A percentile compares a stretch with the other conserved stretches of the same genome.
phyloP scores from a whole-genome alignment of 305 asterid genomes.

The Fraxinus xanthoxyloides region DNA sequence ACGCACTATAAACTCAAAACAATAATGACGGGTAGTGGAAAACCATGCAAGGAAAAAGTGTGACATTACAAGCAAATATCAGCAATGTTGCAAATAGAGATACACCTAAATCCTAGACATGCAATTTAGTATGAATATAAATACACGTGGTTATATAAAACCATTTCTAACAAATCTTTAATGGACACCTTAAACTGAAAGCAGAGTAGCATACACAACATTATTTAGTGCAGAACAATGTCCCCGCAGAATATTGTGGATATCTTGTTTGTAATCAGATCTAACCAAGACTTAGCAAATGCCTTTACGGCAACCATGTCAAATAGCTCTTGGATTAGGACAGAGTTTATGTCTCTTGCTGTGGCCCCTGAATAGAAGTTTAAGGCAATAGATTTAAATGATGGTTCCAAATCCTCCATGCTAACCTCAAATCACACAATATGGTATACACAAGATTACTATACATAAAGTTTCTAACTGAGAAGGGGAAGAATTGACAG shows the following conservation, averaged over 20 bases:
- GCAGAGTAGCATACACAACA: background rate
- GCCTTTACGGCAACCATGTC: background rate
- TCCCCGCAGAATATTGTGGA: background rate
- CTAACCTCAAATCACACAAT: background rate
- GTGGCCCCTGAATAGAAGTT: background rate
- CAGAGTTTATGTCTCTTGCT: background rate
- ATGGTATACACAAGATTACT: background rate
- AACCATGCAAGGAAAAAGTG: background rate
- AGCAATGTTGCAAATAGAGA: background rate
- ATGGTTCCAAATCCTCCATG: background rate
- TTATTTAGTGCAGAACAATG: background rate
- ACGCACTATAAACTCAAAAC: background rate
- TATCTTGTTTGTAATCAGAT: background rate
- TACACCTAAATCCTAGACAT: slow-evolving; percentile 2
- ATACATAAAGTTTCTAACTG: background rate
- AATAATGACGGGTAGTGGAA: background rate
- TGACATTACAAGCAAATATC: background rate
- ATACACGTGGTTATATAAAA: slow-evolving; percentile 1
- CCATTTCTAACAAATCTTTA: background rate
- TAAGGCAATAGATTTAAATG: background rate
- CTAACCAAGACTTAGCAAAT: background rate
- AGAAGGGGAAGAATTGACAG: background rate
- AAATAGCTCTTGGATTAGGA: background rate
- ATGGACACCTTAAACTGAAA: background rate
- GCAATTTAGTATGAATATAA: background rate